Evolutionary conservation across 225 moss, liverwort and hornwort species (phyloP), one percentile per base, ranked within the genome.

Genomic region (Pseudoscleropodium purum): DNA sequence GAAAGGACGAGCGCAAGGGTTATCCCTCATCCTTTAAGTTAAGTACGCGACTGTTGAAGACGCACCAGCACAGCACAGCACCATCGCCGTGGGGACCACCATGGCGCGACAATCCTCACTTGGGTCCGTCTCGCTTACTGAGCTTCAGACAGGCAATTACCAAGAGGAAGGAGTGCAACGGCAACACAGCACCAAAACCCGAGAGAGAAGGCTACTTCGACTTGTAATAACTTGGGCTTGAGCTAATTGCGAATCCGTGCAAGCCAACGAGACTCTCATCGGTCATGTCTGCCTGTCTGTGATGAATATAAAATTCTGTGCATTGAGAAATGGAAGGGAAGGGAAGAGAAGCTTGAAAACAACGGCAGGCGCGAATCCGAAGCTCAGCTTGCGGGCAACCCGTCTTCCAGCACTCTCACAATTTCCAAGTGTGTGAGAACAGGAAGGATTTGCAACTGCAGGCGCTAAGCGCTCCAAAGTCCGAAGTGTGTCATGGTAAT

Each of bases 11-110:
- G 66, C 72, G 54, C 43, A 36, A 51, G 65, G 63, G 59, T 43
- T 43, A 34, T 66, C 33, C 88, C 86, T 87, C 93, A 92, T 91
- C 89, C 86, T 84, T 60, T 51, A 36, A 84, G 47, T 54, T 19
- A 41, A 8, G 64, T 21, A 56, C 69, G 39, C 84, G 21, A 56
- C 84, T 39, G 20, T 33, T 60, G 49, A 79, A 47, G 57, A 65
- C 78, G 20, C 54, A 83, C 85, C 90, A 85, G 83, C 89, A 29
- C 72, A 79, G 56, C 78, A 80, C 74, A 45, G 81, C 85, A 75
- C 77, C 87, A 64, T 76, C 56, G 60, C 89, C 51, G 51, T 91
- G 91, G 88, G 93, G 91, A 69, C 93, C 93, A 91, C 90, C 86
- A 67, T 47, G n/a, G 85, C 51, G 75, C 72, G 26, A 66, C 75